Base-by-base conservation (phyloP, 1,284 basidiomycete species). In the Puccinia hordei region DNA sequence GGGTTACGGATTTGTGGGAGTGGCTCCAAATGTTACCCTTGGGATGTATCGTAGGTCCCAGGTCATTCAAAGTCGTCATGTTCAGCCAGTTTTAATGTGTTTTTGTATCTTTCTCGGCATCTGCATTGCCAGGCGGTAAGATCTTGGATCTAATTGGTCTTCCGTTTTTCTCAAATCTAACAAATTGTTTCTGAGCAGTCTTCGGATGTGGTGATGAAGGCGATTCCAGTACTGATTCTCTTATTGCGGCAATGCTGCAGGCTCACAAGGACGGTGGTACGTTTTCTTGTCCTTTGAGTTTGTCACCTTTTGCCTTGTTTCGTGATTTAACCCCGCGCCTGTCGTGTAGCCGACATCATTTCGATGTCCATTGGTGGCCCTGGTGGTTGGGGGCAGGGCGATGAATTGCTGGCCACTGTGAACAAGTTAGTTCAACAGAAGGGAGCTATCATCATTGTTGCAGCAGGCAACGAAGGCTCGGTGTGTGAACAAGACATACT, bases 261-360 rank as follows among this genome's bases (percentile, higher is more conserved):
- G 78, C 78, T 46, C 51, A 80, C 17, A 66, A 65, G 53, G 78
- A 80, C 33, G 71, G 61, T 12, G 69, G 78, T 80, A 27, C n/a
- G n/a, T n/a, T n/a, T n/a, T n/a, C n/a, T n/a, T n/a, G n/a, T n/a
- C n/a, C n/a, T n/a, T n/a, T n/a, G n/a, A 41, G 38, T 41, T 41
- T 59, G 27, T 53, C 9, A n/a, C 51, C 17, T 22, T 15, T 49
- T 13, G 6, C 46, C 6, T 53, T 49, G 22, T 1, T 71, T 17
- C 13, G 2, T 15, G 1, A 24, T 9, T n/a, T n/a, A n/a, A n/a
- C n/a, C n/a, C n/a, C n/a, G n/a, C n/a, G n/a, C n/a, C 22, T 71
- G 49, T 17, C 4, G 6, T 30, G 22, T 24, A 80, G 79, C 79
- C 30, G 79, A 80, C 69, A 68, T 80, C 17, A 74, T 80, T 44